Base-by-base conservation (phyloP, 1,284 basidiomycete species). In the Ganoderma multipileum region DNA sequence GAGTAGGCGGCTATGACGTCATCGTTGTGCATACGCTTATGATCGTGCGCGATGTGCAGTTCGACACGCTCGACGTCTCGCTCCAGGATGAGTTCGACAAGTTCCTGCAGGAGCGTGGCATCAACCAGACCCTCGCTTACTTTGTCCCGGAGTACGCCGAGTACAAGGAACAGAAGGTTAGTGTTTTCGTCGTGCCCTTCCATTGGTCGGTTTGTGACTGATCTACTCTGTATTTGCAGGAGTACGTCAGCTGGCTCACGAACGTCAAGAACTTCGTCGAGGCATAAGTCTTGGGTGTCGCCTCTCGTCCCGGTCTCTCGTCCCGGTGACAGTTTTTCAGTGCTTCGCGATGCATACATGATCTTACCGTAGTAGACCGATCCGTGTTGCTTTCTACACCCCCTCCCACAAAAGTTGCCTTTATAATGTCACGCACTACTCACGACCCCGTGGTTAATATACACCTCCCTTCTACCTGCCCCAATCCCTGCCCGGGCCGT, bases 161-260 rank as follows among this genome's bases (percentile, higher is more conserved):
- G 79, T 85, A 85, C 85, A 97, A 97, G 87, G 95, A 97, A 78
- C 96, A 97, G 84, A 91, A 91, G 87, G 93, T 92, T 2, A 3
- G 63, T 62, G 41, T 83, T 81, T 8, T 20, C 72, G 18, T 12
- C 30, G 64, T 38, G 28, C 63, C 30, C 50, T 20, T 20, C 5
- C 74, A 26, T 69, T 26, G 36, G 54, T 61, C 5, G 38, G 20
- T 60, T 58, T 55, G 14, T 65, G 38, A 69, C 66, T 65, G 14
- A 7, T 57, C 55, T 20, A 12, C 7, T 14, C 67, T 59, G 65
- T 55, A 62, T 63, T 42, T 70, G 44, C 68, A 95, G 94, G 97
- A 98, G 84, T 99, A 99, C 82, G 89, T 96, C 77, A 84, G 84
- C 73, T 99, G 97, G 97, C 84, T 99, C 76, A 83, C 87, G 73